Evolutionary conservation across 371 early-diverging fungal genomes (phyloP).

Genomic region (Mortierella sp.): DNA sequence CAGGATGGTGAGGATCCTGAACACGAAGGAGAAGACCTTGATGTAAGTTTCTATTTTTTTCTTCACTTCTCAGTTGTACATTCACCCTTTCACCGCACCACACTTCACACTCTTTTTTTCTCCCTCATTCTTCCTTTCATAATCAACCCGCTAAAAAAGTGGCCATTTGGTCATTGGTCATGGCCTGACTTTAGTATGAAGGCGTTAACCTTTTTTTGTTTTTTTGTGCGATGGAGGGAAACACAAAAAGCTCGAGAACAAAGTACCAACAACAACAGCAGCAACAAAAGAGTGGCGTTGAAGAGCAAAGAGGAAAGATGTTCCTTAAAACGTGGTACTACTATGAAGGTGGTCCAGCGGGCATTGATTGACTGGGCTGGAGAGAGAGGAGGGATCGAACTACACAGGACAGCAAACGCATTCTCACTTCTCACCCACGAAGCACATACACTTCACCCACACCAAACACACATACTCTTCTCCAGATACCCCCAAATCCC

Average conservation of each 20-base stretch:
- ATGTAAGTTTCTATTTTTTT: conserved; percentile 32
- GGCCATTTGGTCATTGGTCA: background rate
- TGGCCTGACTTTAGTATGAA: background rate
- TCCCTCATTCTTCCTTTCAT: background rate
- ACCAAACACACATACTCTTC: background rate
- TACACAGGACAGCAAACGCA: background rate
- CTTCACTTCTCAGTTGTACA: background rate
- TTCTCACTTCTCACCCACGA: background rate
- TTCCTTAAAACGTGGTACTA: background rate
- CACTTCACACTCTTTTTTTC: too few species aligned
- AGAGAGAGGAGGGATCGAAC: background rate
- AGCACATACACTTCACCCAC: background rate
- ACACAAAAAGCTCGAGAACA: background rate
- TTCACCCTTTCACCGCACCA: too few species aligned
- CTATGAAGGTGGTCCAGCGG: background rate
- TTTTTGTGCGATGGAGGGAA: conserved; percentile 2
- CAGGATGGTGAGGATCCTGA: conserved; percentile 44
- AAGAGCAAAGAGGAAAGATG: background rate
- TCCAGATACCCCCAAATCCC: background rate
- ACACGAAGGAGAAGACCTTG: conserved; percentile 35
- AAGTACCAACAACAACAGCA: background rate
- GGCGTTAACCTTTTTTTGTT: conserved; percentile 13
- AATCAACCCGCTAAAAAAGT: background rate
- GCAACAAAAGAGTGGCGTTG: too few species aligned
- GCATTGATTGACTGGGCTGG: background rate